Percentiles rank a stretch among this genome's conserved stretches.
phyloP scores from a whole-genome alignment of 768 basidiomycete genomes.

The Clathrus columnatus region DNA sequence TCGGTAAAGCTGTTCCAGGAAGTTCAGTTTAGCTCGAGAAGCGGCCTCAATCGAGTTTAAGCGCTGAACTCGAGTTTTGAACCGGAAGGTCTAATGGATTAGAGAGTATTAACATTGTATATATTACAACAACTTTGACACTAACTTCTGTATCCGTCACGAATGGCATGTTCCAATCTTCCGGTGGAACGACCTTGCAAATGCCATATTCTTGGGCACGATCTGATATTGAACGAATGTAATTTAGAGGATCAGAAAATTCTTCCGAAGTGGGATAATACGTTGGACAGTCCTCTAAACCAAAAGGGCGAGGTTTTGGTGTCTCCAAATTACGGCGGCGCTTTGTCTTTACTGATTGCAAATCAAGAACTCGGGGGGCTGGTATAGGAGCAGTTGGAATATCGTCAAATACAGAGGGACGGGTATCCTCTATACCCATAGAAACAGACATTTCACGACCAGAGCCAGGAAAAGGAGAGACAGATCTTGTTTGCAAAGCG shows the following conservation, averaged over 20 bases:
- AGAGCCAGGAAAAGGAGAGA: slow-evolving; percentile 40
- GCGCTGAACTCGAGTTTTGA: slow-evolving; percentile 90
- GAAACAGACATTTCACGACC: slow-evolving; percentile 44
- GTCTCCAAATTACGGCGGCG: slow-evolving; percentile 36
- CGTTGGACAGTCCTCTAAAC: slow-evolving; percentile 78
- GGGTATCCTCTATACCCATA: slow-evolving; percentile 31
- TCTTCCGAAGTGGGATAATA: slow-evolving; percentile 87
- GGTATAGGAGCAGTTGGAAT: slow-evolving; percentile 50
- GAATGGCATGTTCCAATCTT: slow-evolving; percentile 93
- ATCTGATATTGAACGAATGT: slow-evolving; percentile 74
- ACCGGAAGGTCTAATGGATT: slow-evolving; percentile 67
- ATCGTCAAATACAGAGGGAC: slow-evolving; percentile 28
- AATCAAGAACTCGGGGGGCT: slow-evolving; percentile 53
- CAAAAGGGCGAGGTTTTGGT: slow-evolving; percentile 64
- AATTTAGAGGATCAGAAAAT: slow-evolving; percentile 90
- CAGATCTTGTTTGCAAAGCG: slow-evolving; percentile 61
- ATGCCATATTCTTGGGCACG: slow-evolving; percentile 74
- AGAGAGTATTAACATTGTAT: slow-evolving; percentile 20
- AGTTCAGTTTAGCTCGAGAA: slow-evolving; percentile 93
- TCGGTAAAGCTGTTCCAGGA: slow-evolving; percentile 91
- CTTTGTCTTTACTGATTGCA: slow-evolving; percentile 62
- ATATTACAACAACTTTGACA: slow-evolving; percentile 14
- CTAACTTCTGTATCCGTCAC: slow-evolving; percentile 88
- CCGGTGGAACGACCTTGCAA: slow-evolving; percentile 92
- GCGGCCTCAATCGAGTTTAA: slow-evolving; percentile 97